Evolutionary conservation across 345 rosid genomes (phyloP).

Genomic region (Rhodamnia rubescens): DNA sequence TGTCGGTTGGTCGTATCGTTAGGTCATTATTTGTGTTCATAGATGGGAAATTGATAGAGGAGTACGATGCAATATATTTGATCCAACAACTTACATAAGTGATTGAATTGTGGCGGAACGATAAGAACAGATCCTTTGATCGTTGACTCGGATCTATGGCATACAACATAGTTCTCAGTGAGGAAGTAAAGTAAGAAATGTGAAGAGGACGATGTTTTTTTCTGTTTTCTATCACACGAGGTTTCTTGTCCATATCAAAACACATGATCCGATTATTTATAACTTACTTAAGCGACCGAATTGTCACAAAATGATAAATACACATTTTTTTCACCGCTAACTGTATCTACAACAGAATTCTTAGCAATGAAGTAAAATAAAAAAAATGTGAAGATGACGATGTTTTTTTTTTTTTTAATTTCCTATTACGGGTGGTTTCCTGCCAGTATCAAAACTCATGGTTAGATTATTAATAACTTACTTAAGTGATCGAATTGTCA

Average conservation of each 20-base stretch:
- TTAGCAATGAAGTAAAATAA: too few relatives aligned
- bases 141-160: neutral
- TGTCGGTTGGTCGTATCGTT: neutral
- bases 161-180: neutral
- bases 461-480: too few relatives aligned
- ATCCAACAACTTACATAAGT: neutral
- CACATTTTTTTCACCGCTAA: too few relatives aligned
- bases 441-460: too few relatives aligned
- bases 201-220: neutral
- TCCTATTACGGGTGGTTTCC: too few relatives aligned
- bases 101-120: neutral
- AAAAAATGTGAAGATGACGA: too few relatives aligned
- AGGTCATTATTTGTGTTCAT: neutral
- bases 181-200: neutral
- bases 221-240: neutral
- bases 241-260: neutral
- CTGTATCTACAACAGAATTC: too few relatives aligned
- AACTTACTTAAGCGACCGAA: too few relatives aligned
- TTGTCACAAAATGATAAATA: too few relatives aligned
- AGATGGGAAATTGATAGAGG: neutral
- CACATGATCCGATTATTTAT: neutral
- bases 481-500: too few relatives aligned
- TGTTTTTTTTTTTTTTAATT: too few relatives aligned
- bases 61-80: neutral
- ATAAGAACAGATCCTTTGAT: neutral